Evolutionary conservation across 2,329 filamentous ascomycete species (phyloP).

Genomic region (Botryotinia convoluta): DNA sequence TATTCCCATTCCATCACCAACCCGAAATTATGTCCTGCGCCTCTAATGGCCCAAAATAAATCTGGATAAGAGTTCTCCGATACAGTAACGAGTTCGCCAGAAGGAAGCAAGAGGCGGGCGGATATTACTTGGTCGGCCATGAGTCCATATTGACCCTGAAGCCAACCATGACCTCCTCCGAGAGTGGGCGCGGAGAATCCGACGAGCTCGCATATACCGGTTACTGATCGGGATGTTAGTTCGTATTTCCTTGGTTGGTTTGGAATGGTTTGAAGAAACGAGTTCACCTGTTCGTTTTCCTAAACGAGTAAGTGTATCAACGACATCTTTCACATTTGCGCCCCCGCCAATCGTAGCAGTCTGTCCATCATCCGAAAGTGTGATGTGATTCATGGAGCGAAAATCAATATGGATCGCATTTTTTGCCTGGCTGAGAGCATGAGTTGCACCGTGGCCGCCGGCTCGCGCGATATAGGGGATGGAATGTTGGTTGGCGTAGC

Average conservation of each 20-base stretch:
- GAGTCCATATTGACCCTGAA: conserved; percentile 43
- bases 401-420: conserved; percentile 19
- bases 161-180: conserved; percentile 46
- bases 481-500: conserved; percentile 7
- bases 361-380: not conserved
- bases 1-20: conserved; percentile 38
- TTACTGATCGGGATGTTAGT: not conserved
- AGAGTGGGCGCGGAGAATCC: conserved; percentile 12
- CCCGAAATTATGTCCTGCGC: conserved; percentile 43
- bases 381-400: not conserved
- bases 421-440: conserved; percentile 2
- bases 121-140: conserved; percentile 46
- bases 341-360: conserved; percentile 6
- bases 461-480: conserved; percentile 45
- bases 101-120: conserved; percentile 43
- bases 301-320: not conserved
- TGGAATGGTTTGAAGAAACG: not conserved
- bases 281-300: not conserved
- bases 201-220: not conserved
- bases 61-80: conserved; percentile 44
- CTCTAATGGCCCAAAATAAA: conserved; percentile 45
- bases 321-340: not conserved
- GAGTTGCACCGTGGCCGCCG: conserved; percentile 48
- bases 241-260: not conserved
- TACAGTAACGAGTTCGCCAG: conserved; percentile 42